phyloP scores from a whole-genome alignment of 495 filamentous ascomycete species.

The Tirmania nivea region DNA sequence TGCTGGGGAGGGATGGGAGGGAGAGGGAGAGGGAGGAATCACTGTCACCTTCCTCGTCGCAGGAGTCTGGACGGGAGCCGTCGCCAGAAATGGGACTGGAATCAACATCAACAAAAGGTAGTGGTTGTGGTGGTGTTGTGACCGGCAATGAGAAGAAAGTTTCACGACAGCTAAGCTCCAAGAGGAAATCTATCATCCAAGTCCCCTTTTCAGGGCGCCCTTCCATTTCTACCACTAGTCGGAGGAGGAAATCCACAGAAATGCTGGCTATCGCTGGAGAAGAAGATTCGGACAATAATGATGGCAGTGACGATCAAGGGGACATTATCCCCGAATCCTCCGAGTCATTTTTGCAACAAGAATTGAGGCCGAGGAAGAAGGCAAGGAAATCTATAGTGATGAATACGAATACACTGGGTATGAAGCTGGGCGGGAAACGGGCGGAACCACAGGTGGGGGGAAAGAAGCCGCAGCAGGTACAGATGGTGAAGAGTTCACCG shows the following conservation, averaged over 20 bases:
- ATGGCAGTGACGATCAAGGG: not conserved
- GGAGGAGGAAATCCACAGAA: not conserved
- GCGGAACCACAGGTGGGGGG: not conserved
- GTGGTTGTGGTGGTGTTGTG: not conserved
- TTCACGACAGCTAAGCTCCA: not conserved
- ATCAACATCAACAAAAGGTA: not conserved
- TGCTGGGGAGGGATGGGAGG: slow-evolving; percentile 4
- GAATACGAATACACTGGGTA: too few relatives aligned
- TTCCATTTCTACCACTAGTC: not conserved
- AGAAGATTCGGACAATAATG: not conserved
- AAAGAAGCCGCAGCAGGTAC: not conserved
- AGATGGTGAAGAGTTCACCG: not conserved
- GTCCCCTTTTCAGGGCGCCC: not conserved
- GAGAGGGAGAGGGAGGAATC: not conserved
- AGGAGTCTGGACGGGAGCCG: not conserved
- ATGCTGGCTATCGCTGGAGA: not conserved
- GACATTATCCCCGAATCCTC: too few relatives aligned
- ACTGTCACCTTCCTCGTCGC: too few relatives aligned
- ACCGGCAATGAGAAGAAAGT: not conserved
- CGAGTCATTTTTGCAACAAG: too few relatives aligned
- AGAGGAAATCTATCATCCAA: not conserved
- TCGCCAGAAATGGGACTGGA: not conserved
- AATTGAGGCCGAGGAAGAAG: too few relatives aligned
- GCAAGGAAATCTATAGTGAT: too few relatives aligned
- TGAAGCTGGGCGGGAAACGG: too few relatives aligned